Evolutionary conservation across 2,329 filamentous ascomycete genomes (phyloP).

Genomic region (Nothophoma quercina): DNA sequence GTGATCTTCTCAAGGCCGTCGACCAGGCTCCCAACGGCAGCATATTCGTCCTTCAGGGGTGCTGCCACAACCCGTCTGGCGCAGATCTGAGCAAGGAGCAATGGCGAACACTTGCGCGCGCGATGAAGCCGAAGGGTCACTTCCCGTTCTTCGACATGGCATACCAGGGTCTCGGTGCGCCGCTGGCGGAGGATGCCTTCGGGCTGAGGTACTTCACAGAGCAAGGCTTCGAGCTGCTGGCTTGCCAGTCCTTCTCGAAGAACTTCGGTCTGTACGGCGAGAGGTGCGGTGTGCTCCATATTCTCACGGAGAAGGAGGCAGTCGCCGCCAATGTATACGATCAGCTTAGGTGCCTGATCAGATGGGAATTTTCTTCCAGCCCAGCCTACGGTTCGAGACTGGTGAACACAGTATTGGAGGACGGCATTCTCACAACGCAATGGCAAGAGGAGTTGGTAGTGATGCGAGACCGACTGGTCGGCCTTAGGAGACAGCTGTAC

Average conservation of each 20-base stretch:
- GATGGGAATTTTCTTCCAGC: slow-evolving; percentile 40
- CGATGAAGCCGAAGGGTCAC: slow-evolving; percentile 28
- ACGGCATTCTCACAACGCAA: slow-evolving; percentile 14
- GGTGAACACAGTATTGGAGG: slow-evolving; percentile 30
- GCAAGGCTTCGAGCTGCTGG: slow-evolving; percentile 41
- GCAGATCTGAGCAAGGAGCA: slow-evolving; percentile 43
- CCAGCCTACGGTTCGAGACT: slow-evolving; percentile 38
- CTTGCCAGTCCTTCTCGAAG: slow-evolving; percentile 52
- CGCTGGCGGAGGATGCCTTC: slow-evolving; percentile 46
- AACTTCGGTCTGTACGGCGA: slow-evolving; percentile 52
- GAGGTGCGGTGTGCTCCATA: slow-evolving; percentile 44
- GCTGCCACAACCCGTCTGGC: slow-evolving; percentile 51
- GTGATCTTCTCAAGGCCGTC: slow-evolving; percentile 29
- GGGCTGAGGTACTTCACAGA: slow-evolving; percentile 35
- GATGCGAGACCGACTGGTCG: slow-evolving; percentile 24
- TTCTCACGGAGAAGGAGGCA: slow-evolving; percentile 23
- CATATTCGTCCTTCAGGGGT: slow-evolving; percentile 49
- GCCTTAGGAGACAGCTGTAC: slow-evolving; percentile 17
- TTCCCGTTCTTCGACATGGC: slow-evolving; percentile 44
- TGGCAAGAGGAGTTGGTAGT: slow-evolving; percentile 23
- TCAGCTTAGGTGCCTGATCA: slow-evolving; percentile 36
- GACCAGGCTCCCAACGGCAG: slow-evolving; percentile 36
- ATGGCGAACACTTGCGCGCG: slow-evolving; percentile 39
- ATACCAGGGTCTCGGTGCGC: slow-evolving; percentile 49
- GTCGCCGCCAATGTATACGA: slow-evolving; percentile 33